phyloP scores from a whole-genome alignment of 257 asterid species.

The Primulina eburnea region DNA sequence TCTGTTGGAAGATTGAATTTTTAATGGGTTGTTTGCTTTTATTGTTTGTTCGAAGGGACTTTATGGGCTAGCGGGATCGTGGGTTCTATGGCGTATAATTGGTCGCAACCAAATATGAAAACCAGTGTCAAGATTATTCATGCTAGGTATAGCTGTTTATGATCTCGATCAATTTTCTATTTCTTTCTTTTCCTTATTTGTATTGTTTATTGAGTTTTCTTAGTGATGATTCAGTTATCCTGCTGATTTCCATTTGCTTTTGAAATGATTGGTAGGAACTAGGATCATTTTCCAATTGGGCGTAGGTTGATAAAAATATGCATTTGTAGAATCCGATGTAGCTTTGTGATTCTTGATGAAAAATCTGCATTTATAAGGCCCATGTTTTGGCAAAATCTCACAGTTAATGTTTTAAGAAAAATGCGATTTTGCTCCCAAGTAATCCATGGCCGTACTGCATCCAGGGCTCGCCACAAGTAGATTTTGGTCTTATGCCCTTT shows the following conservation, averaged over 20 bases:
- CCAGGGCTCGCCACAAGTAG: neutral
- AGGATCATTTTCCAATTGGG: neutral
- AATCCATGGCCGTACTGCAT: neutral
- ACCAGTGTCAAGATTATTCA: conserved; percentile 88
- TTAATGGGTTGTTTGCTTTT: neutral
- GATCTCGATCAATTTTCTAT: neutral
- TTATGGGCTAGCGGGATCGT: conserved; percentile 68
- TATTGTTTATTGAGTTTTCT: neutral
- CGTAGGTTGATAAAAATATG: neutral
- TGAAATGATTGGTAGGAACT: neutral
- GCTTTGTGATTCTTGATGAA: neutral
- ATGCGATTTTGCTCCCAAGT: neutral
- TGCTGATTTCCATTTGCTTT: neutral
- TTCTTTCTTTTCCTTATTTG: neutral
- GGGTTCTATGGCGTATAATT: conserved; percentile 87
- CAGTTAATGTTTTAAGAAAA: neutral
- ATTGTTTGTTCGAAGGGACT: conserved; percentile 31
- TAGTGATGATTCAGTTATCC: neutral
- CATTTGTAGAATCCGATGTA: neutral
- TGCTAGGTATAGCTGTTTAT: conserved; percentile 50
- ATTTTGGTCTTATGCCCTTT: neutral
- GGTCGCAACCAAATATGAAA: conserved; percentile 93
- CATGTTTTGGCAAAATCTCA: neutral
- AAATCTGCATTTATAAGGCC: neutral
- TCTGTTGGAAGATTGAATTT: conserved; percentile 20